phyloP scores from a whole-genome alignment of 2,329 filamentous ascomycete genomes.

The Incumbomyces lentus region DNA sequence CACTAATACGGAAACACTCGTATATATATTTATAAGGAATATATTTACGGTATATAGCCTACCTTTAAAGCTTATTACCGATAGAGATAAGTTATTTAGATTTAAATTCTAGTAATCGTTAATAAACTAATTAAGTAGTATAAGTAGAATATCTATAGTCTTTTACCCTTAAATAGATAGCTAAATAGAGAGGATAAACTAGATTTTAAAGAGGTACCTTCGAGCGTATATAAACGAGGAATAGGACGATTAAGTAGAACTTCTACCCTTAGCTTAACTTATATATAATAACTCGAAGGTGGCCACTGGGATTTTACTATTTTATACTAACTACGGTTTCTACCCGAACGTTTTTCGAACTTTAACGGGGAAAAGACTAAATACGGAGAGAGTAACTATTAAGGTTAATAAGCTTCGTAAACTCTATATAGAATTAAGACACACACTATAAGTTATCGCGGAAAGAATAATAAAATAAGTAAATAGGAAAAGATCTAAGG shows the following conservation, averaged over 20 bases:
- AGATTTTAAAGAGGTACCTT: conserved; percentile 11
- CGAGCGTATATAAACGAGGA: conserved; percentile 9
- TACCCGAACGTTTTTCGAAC: conserved; percentile 2
- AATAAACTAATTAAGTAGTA: background rate
- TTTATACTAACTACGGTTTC: conserved; percentile 10
- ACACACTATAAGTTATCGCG: conserved; percentile 6
- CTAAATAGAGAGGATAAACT: conserved; percentile 11
- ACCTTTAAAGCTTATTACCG: conserved; percentile 4
- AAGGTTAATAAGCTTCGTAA: background rate
- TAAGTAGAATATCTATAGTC: conserved; percentile 7
- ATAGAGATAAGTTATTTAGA: conserved; percentile 8
- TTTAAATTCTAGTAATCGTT: conserved; percentile 6
- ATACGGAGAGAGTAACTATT: background rate
- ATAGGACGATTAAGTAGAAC: conserved; percentile 11
- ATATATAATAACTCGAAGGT: conserved; percentile 4
- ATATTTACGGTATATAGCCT: conserved; percentile 8
- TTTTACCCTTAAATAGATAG: conserved; percentile 9
- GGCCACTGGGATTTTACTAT: conserved; percentile 5
- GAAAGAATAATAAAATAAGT: conserved; percentile 2
- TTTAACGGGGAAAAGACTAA: background rate
- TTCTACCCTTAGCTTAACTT: conserved; percentile 2
- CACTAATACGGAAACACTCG: conserved; percentile 3
- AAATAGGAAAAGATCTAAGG: conserved; percentile 9
- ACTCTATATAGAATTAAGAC: conserved; percentile 5
- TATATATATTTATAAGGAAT: conserved; percentile 6